Percentiles rank a stretch among this genome's conserved stretches.
Conservation (phyloP, 2,329 filamentous ascomycete species). For the Epichloe uncinata region DNA sequence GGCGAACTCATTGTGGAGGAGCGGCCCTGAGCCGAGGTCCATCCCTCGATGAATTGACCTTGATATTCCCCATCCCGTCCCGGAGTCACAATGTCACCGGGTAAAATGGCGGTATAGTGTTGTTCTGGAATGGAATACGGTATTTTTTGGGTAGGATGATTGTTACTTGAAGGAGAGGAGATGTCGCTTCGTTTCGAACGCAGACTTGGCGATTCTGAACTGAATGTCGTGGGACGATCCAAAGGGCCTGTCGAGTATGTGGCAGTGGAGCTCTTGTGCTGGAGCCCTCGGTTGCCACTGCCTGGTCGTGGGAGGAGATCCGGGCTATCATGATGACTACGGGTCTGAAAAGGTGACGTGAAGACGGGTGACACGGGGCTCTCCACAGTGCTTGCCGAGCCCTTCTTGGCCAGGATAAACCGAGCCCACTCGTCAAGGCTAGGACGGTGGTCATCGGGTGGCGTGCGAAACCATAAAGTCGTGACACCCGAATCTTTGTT, state of each 20-base stretch:
- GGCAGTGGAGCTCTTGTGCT: slow-evolving; percentile 35
- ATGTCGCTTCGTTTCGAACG: slow-evolving; percentile 50
- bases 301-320: slow-evolving; percentile 30
- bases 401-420: slow-evolving; percentile 33
- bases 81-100: slow-evolving; percentile 44
- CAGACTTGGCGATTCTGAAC: slow-evolving; percentile 46
- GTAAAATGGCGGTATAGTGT: slow-evolving; percentile 37
- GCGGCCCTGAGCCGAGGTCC: slow-evolving; percentile 45
- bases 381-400: slow-evolving; percentile 31
- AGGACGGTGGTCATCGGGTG: slow-evolving; percentile 35
- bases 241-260: slow-evolving; percentile 32
- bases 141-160: slow-evolving; percentile 25
- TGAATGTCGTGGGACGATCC: slow-evolving; percentile 37
- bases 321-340: slow-evolving; percentile 25
- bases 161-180: slow-evolving; percentile 42
- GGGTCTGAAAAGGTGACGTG: slow-evolving; percentile 36
- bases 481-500: slow-evolving; percentile 35
- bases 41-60: slow-evolving; percentile 46
- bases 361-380: slow-evolving; percentile 42
- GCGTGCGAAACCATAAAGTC: slow-evolving; percentile 43
- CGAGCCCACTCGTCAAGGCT: slow-evolving; percentile 47
- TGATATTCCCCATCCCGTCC: slow-evolving; percentile 39
- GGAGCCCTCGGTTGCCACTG: slow-evolving; percentile 29
- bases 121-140: slow-evolving; percentile 27
- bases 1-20: slow-evolving; percentile 46